Conservation (phyloP, 2,329 filamentous ascomycete species). For the Colletotrichum endophyticum region DNA sequence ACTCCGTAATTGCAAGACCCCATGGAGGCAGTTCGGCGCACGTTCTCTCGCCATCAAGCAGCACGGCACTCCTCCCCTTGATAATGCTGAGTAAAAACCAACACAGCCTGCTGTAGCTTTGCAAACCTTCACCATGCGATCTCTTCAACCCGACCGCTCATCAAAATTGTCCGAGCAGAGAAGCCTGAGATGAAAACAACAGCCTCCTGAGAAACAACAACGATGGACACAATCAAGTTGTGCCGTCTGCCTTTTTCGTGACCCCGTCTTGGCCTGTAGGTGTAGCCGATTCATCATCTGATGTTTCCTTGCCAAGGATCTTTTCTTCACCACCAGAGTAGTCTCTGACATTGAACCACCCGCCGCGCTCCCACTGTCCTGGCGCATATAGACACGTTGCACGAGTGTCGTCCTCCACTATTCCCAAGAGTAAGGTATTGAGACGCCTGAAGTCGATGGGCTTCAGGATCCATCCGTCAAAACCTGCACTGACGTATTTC, state of each 20-base stretch:
- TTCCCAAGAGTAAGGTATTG: constrained; percentile 70
- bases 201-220: neutral
- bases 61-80: neutral
- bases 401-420: constrained; percentile 65
- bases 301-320: neutral
- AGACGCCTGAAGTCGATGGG: constrained; percentile 83
- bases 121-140: neutral
- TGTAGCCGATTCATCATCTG: neutral
- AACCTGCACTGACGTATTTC: constrained; percentile 77
- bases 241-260: neutral
- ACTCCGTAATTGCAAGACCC: neutral
- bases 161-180: neutral
- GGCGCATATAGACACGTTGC: constrained; percentile 69
- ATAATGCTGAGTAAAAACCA: neutral
- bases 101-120: neutral
- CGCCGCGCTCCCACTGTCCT: constrained; percentile 83
- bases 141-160: neutral
- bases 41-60: neutral
- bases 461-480: constrained; percentile 91
- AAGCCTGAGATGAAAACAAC: neutral
- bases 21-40: neutral
- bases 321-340: neutral
- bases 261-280: neutral
- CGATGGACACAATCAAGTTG: neutral
- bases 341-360: constrained; percentile 68